Base-by-base conservation (phyloP, 768 basidiomycete genomes). In the Pleurotus tuoliensis region DNA sequence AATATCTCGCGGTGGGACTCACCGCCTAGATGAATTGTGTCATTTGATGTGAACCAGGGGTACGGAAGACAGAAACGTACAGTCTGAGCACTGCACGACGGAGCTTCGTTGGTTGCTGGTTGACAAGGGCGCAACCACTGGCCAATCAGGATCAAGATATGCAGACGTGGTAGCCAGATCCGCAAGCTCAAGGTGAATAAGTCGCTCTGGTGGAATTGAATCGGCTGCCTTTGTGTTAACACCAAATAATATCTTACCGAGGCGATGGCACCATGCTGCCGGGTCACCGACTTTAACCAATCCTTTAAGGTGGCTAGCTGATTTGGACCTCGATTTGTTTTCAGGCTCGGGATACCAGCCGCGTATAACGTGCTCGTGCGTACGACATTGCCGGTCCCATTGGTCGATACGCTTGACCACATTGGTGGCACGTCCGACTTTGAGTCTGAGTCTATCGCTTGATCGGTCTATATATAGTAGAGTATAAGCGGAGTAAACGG, bases 331-430 rank as follows among this genome's bases (percentile, higher is more conserved):
- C 4, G n/a, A 20, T n/a, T 43, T 24, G 11, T 40, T 18, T 3
- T 40, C 73, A 27, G 73, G 74, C 18, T 80, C 80, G 1, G 92
- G 92, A 77, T 84, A 91, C 73, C 80, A 88, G 0, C 89, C 90
- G 44, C 88, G 79, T 13, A 89, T 70, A 38, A 90, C 79, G 51
- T 86, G 88, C 61, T 85, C 81, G 67, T 87, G 89, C 6, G 88
- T 89, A 3, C 82, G 82, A 58, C 92, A 94, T 62, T 90, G 88
- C 62, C 87, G 92, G 18, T 77, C 77, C 92, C 92, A 93, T 62
- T 94, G 79, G 64, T 87, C 83, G 46, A 92, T 76, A 27, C 92
- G 77, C 62, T 86, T 86, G 27, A 76, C 79, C 20, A 92, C 77
- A 66, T 91, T 91, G 37, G 81, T 79, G 1, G 92, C 78, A 34